Base-by-base conservation (phyloP, 2,329 filamentous ascomycete genomes). In the Fusarium coicis region DNA sequence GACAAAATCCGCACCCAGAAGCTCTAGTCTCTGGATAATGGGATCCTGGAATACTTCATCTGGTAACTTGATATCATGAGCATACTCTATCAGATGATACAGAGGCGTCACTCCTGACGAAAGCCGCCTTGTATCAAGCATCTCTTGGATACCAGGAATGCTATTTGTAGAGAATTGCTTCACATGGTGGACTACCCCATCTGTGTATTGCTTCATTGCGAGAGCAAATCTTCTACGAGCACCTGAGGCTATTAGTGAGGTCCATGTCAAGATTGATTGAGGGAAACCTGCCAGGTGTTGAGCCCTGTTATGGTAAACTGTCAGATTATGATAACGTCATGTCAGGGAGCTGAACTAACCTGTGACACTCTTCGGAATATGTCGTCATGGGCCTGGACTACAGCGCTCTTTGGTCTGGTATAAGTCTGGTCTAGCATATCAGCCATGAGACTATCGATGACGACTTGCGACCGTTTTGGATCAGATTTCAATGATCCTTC, bases 341-440 rank as follows among this genome's bases (percentile, higher is more conserved):
- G 3, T 1, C 7, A 1, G 21, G 1, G 1, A 2, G 4, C 1
- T 21, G 2, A 3, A 6, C 56, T 21, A 40, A 52, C 66, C 15
- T 63, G 15, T 16, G 66, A 68, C 1, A 68, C 64, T 14, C 66
- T 32, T 52, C 21, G 21, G 8, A 68, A 68, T 1, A 68, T 63
- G 10, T 68, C 64, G 16, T 68, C 66, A 18, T 68, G 66, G 12
- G 66, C 64, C 12, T 63, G 57, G 5, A 68, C 66, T 14, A 68
- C 66, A 16, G 64, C 37, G 6, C 34, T 63, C 23, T 68, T 68
- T 28, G 59, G 21, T 11, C 32, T 63, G 0, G 43, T 40, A 9
- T 68, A 68, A 7, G 28, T 10, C 15, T 50, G 26, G 16, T 34
- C 64, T 1, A 68, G 49, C 66, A 68, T 68, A 7, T 68, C 43